Base-by-base conservation (phyloP, 345 rosid genomes). In the Mercurialis annua region DNA sequence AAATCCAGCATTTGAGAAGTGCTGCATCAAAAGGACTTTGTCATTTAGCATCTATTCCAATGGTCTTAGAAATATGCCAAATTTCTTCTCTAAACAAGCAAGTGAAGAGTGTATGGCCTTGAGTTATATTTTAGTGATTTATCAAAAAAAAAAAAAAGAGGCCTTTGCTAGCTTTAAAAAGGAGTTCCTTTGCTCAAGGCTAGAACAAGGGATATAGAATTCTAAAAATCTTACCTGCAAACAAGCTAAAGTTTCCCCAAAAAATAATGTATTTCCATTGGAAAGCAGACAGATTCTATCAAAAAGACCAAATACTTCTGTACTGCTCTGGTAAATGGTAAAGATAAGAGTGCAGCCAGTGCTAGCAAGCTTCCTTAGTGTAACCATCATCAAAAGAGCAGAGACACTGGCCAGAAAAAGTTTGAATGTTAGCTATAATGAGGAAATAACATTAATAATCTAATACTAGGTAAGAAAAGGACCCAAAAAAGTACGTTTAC, bases 361-460 rank as follows among this genome's bases (percentile, higher is more conserved):
- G 78, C 96, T 90, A 31, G 99, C 96, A 69, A 92, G 98, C 80
- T 95, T 95, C 85, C 83, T 95, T 60, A 95, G 76, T 8, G 99
- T 95, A 73, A 95, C 99, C 99, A 95, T 92, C 99, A 95, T 95
- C 77, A 95, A 84, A 71, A 95, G 87, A 10, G 99, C 98, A 57
- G 99, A 92, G 58, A 95, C 99, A 75, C 99, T 94, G 85, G 59
- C 17, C 5, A 48, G 44, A 54, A 40, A 71, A 54, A 56, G 34
- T 23, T 23, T 10, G 27, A 57, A 55, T 42, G 15, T 70, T 72
- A 65, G 69, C 55, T n/a, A 36, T 14, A 60, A 8, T 21, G 20
- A 21, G 43, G 30, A 20, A 54, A 59, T 23, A 47, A 49, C 68
- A 48, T 42, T 20, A 54, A 66, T 62, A 20, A 12, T 20, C 54